Base-by-base conservation (phyloP, 495 filamentous ascomycete genomes). In the Hyaloscypha finlandica region DNA sequence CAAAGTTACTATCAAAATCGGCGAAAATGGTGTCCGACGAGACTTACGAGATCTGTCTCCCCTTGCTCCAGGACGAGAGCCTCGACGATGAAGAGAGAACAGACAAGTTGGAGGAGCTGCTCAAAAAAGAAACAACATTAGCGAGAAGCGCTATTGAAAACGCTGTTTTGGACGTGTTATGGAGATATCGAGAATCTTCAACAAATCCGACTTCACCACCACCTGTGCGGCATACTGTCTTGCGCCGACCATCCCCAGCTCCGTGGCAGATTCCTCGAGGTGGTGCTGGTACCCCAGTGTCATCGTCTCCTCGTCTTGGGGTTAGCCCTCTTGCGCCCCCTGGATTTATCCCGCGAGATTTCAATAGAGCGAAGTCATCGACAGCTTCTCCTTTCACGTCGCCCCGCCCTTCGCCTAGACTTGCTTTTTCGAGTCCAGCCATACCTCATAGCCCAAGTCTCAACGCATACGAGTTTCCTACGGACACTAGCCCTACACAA, bases 11-110 rank as follows among this genome's bases (percentile, higher is more conserved):
- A 48, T 8, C 30, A 33, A 45, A 55, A 31, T n/a, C 19, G 29
- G 25, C 54, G 58, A 80, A 71, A 71, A 98, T 98, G 96, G 88
- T 96, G 35, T 89, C 93, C 63, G 95, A 99, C 78, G 89, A 92
- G 66, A 86, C 94, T 20, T 94, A 95, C 80, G 95, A 97, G 74
- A 84, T 92, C 67, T 97, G 92, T 75, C 87, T 96, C 68, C 90
- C 92, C 35, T 83, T 97, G 74, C 88, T 99, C 55, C 88, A 94
- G 78, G 91, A 97, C 77, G 78, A 86, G 66, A 82, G 78, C 61
- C 79, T 97, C 30, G 92, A 96, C 69, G 96, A 98, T 71, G 96
- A 99, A 75, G 96, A 98, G 68, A 96, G 93, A 81, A 91, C 90
- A 3, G 96, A 99, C 76, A 93, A 89, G 78, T 81, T 97, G 59